A percentile compares a stretch with the other conserved stretches of the same genome.
phyloP scores from a whole-genome alignment of 192 early-diverging fungal genomes.

The Coemansia erecta region DNA sequence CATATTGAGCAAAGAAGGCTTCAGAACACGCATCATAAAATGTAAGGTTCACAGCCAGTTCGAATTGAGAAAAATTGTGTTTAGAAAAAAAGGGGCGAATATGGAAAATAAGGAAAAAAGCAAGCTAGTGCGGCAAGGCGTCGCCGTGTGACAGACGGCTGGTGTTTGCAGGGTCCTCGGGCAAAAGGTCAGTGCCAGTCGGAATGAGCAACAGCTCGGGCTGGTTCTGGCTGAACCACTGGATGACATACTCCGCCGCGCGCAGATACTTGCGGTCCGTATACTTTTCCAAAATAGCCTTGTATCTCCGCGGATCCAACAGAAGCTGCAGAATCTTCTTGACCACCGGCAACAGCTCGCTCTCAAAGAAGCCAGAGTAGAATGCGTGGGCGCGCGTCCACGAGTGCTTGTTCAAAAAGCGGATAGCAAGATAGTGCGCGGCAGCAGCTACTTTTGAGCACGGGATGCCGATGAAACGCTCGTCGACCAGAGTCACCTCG shows the following conservation, averaged over 20 bases:
- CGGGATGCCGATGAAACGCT: conserved; percentile 56
- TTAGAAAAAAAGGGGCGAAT: background rate
- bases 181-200: conserved; percentile 3
- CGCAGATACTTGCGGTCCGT: conserved; percentile 34
- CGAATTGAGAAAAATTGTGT: background rate
- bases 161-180: background rate
- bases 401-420: conserved; percentile 38
- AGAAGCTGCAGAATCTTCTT: conserved; percentile 57
- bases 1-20: too few relatives aligned
- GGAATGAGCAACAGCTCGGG: conserved; percentile 15
- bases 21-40: too few relatives aligned
- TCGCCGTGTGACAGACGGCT: background rate
- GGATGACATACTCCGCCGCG: conserved; percentile 42
- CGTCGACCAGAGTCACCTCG: conserved; percentile 58
- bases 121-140: background rate
- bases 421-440: conserved; percentile 45
- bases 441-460: conserved; percentile 52
- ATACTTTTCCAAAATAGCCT: conserved; percentile 52
- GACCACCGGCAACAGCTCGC: conserved; percentile 48
- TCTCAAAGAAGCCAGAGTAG: conserved; percentile 70
- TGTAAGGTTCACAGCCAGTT: too few relatives aligned
- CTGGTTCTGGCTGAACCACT: conserved; percentile 19
- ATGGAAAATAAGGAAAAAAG: conserved; percentile 3
- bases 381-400: conserved; percentile 59
- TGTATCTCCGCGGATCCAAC: conserved; percentile 43